These are phyloP conservation scores for Alternaria triticimaculans DNA, from an alignment of 2,329 filamentous ascomycete genomes.

Conservation along the genomic window DNA sequence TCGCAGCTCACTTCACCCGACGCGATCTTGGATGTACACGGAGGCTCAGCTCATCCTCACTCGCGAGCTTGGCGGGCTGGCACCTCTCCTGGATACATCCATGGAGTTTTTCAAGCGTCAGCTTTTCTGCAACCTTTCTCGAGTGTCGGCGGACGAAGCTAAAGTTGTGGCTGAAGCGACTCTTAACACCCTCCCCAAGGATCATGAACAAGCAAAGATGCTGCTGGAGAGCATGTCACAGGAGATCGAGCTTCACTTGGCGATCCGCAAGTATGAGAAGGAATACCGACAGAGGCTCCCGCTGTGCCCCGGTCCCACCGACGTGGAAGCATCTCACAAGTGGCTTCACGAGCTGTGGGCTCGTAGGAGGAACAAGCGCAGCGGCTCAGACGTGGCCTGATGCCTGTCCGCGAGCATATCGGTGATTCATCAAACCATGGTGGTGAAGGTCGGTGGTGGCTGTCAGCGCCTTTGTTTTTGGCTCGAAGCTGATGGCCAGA, in stretches of 20 bases:
- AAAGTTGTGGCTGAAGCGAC: slow-evolving; percentile 14
- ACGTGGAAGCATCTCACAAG: slow-evolving; percentile 27
- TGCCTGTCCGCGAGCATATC: not conserved
- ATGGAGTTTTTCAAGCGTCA: slow-evolving; percentile 34
- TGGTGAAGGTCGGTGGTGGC: not conserved
- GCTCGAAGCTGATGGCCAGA: slow-evolving; percentile 1
- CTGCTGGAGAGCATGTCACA: slow-evolving; percentile 25
- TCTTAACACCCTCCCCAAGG: not conserved
- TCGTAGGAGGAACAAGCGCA: slow-evolving; percentile 27
- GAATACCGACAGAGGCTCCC: slow-evolving; percentile 32
- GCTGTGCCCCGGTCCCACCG: slow-evolving; percentile 30
- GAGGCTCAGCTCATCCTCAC: slow-evolving; percentile 31
- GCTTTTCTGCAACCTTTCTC: slow-evolving; percentile 25
- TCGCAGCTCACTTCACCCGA: slow-evolving; percentile 26
- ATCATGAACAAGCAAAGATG: slow-evolving; percentile 16
- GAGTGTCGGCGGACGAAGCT: slow-evolving; percentile 10
- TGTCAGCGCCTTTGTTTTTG: slow-evolving; percentile 6
- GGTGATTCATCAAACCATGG: not conserved
- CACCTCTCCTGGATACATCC: slow-evolving; percentile 20
- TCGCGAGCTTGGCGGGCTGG: slow-evolving; percentile 30
- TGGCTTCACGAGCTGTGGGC: slow-evolving; percentile 31
- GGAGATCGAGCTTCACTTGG: slow-evolving; percentile 28
- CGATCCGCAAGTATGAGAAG: slow-evolving; percentile 32
- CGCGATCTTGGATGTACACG: slow-evolving; percentile 32
- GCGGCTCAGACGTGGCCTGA: slow-evolving; percentile 17